phyloP scores from a whole-genome alignment of 2,329 filamentous ascomycete species.

The Monosporascus ibericus region DNA sequence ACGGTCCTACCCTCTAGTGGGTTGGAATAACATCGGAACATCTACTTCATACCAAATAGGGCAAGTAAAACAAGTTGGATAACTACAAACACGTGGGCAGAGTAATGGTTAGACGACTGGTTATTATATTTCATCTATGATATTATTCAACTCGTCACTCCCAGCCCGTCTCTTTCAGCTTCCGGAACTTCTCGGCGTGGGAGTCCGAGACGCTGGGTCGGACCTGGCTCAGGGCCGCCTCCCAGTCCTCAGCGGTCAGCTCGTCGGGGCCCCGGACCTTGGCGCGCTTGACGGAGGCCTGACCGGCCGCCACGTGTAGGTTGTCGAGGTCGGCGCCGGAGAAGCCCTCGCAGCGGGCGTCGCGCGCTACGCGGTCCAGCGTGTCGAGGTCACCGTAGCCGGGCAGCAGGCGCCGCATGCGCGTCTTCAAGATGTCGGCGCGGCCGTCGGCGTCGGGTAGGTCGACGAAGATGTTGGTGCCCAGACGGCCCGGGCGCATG shows the following conservation, averaged over 20 bases:
- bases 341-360: slow-evolving; percentile 66
- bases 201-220: slow-evolving; percentile 43
- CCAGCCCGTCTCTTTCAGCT: slow-evolving; percentile 26
- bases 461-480: slow-evolving; percentile 84
- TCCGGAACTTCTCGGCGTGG: slow-evolving; percentile 35
- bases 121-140: too few relatives aligned
- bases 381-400: slow-evolving; percentile 26
- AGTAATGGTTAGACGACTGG: too few relatives aligned
- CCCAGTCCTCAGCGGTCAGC: slow-evolving; percentile 43
- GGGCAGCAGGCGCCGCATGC: slow-evolving; percentile 30
- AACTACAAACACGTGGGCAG: too few relatives aligned
- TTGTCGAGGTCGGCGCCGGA: slow-evolving; percentile 62
- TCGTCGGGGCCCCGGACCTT: slow-evolving; percentile 15
- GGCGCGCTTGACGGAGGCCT: slow-evolving; percentile 20
- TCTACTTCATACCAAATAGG: too few relatives aligned
- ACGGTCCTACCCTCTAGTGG: too few relatives aligned
- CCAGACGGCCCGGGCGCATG: slow-evolving; percentile 83
- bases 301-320: slow-evolving; percentile 31
- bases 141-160: slow-evolving; percentile 6
- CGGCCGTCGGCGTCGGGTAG: slow-evolving; percentile 73
- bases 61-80: too few relatives aligned
- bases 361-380: slow-evolving; percentile 60
- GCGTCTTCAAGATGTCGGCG: slow-evolving; percentile 74
- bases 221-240: slow-evolving; percentile 41
- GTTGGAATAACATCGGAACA: too few relatives aligned